These are phyloP conservation scores for Penicillium carneum DNA, from an alignment of 2,329 filamentous ascomycete genomes.

Conservation along the genomic window DNA sequence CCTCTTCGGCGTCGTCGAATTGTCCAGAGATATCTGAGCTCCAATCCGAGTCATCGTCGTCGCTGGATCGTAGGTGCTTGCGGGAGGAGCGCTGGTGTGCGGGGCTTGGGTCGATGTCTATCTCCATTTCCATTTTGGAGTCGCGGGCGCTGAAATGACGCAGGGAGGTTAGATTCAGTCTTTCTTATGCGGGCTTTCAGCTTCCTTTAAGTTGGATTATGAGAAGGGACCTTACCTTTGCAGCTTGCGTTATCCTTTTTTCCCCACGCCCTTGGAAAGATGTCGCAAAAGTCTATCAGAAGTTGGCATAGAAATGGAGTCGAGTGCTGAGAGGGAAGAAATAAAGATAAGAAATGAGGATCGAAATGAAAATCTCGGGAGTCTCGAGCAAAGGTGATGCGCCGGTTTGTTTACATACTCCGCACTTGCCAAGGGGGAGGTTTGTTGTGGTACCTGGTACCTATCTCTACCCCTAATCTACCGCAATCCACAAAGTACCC, in stretches of 20 bases:
- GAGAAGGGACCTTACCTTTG: conserved; percentile 30
- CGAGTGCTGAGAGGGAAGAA: neutral
- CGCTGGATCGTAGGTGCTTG: conserved; percentile 41
- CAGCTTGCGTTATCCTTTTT: conserved; percentile 22
- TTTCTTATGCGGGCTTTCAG: conserved; percentile 17
- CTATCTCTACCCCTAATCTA: neutral
- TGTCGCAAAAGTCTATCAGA: neutral
- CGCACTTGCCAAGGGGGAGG: conserved; percentile 36
- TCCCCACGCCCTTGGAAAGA: conserved; percentile 26
- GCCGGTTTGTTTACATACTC: conserved; percentile 38
- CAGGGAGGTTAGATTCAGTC: conserved; percentile 20
- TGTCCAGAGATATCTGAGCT: conserved; percentile 46
- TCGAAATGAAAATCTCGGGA: neutral
- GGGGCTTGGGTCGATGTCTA: conserved; percentile 29
- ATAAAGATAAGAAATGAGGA: neutral
- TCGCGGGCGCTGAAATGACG: conserved; percentile 19
- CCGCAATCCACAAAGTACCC: conserved; percentile 16
- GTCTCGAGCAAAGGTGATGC: conserved; percentile 7
- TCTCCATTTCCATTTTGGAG: conserved; percentile 17
- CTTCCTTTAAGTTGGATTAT: conserved; percentile 11
- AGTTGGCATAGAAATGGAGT: conserved; percentile 16
- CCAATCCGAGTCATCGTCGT: conserved; percentile 32
- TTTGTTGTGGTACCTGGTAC: conserved; percentile 37
- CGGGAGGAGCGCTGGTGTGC: conserved; percentile 36
- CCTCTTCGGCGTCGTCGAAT: conserved; percentile 49